phyloP scores from a whole-genome alignment of 495 filamentous ascomycete genomes.

The Neurospora sp. region DNA sequence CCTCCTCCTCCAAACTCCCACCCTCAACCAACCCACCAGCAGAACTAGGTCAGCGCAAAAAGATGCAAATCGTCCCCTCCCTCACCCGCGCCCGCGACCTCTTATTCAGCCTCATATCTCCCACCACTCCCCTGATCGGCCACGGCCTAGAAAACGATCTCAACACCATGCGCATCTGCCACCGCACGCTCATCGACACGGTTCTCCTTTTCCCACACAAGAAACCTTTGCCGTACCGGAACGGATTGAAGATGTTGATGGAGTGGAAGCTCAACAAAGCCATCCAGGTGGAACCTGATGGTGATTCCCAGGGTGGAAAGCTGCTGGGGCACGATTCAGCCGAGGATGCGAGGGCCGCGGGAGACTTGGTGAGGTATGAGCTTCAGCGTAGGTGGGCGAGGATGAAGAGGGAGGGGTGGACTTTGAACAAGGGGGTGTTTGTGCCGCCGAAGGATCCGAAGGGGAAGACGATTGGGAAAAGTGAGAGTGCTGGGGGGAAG shows the following conservation, averaged over 20 bases:
- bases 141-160: constrained; percentile 95
- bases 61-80: constrained; percentile 58
- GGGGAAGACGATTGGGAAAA: neutral
- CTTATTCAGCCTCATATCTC: constrained; percentile 59
- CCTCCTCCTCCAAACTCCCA: no score
- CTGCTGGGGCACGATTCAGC: constrained; percentile 69
- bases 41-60: constrained; percentile 9
- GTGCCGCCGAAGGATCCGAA: constrained; percentile 36
- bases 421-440: constrained; percentile 35
- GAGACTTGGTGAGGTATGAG: constrained; percentile 66
- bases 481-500: neutral
- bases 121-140: constrained; percentile 73
- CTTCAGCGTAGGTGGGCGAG: constrained; percentile 54
- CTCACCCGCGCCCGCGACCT: constrained; percentile 61
- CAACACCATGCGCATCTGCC: constrained; percentile 70
- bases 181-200: constrained; percentile 79
- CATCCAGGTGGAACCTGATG: constrained; percentile 64
- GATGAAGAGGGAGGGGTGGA: constrained; percentile 57
- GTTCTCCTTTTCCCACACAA: constrained; percentile 72
- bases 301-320: constrained; percentile 8
- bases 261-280: constrained; percentile 52
- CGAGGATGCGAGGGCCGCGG: constrained; percentile 82
- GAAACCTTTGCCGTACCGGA: constrained; percentile 61
- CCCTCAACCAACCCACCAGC: neutral
- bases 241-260: constrained; percentile 61